Base-by-base conservation (phyloP, 345 rosid genomes). In the Eucalyptus leucophloia region DNA sequence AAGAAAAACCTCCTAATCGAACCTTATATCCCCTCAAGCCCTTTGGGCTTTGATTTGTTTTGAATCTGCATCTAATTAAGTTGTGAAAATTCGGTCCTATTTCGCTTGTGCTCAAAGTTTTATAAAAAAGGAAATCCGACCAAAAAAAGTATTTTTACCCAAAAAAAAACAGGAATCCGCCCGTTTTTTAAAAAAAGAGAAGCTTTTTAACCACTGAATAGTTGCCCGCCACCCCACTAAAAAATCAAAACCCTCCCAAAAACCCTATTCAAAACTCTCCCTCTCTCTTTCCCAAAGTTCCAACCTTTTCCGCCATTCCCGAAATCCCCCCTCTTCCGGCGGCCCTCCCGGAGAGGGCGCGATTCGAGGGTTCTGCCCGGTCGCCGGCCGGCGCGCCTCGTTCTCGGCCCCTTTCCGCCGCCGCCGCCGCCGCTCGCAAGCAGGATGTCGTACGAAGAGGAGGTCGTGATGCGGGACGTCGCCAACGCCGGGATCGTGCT, bases 401-500 rank as follows among this genome's bases (percentile, higher is more conserved):
- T 19, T 10, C 83, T 19, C 28, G 12, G 81, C 37, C 37, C 81
- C 9, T 34, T 62, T 49, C 54, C 37, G 45, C 49, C 49, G 49
- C 49, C 56, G 24, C 82, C 44, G 87, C 72, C 67, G 49, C 81
- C 72, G 32, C 42, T 21, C 0, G 26, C 58, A 53, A 86, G 44
- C 26, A 89, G 51, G 50, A 98, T 97, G 99, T 94, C 96, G 90
- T 91, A 92, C 94, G 95, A 93, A 86, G 99, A 97, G 86, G 99
- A 96, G 93, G 90, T 98, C 87, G 95, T 93, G 91, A 89, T 96
- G 93, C 97, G 98, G 14, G 99, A 98, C 89, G 99, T 98, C 42
- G 91, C 95, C 89, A 93, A 93, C 88, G 98, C 99, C 1, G 99
- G 99, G 3, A 92, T 94, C 14, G 95, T 92, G 37, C 95, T 97